Percentiles rank a stretch among this genome's conserved stretches.
phyloP scores from a whole-genome alignment of 2,329 filamentous ascomycete species.

The Hirsutella minnesotensis region DNA sequence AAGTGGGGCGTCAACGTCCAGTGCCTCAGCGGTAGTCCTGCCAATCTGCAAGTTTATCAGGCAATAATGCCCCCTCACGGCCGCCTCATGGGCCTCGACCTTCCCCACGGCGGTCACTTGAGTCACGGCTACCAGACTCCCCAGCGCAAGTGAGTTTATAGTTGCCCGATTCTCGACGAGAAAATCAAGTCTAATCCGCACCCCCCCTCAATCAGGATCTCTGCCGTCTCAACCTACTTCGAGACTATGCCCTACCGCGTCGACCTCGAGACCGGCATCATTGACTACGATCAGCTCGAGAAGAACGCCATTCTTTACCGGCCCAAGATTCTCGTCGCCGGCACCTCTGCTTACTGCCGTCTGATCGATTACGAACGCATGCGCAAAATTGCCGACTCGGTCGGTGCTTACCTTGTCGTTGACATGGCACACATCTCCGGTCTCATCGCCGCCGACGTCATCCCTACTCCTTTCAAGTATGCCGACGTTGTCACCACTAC shows the following conservation, averaged over 20 bases:
- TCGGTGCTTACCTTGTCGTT: slow-evolving; percentile 88
- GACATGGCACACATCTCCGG: slow-evolving; percentile 99
- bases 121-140: slow-evolving; percentile 97
- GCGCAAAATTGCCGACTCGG: slow-evolving; percentile 87
- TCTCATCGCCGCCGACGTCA: slow-evolving; percentile 83
- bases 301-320: slow-evolving; percentile 86
- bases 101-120: slow-evolving; percentile 89
- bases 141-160: slow-evolving; percentile 62
- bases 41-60: slow-evolving; percentile 97
- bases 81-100: slow-evolving; percentile 90
- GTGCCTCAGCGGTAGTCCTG: slow-evolving; percentile 81
- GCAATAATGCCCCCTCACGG: slow-evolving; percentile 93
- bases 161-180: neutral
- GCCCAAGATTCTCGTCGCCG: slow-evolving; percentile 90
- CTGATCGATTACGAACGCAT: slow-evolving; percentile 95
- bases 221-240: slow-evolving; percentile 96
- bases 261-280: slow-evolving; percentile 80
- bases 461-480: slow-evolving; percentile 83
- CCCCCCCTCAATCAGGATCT: too few relatives aligned
- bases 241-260: slow-evolving; percentile 97
- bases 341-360: slow-evolving; percentile 96
- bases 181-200: too few relatives aligned
- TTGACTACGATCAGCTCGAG: slow-evolving; percentile 90
- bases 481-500: slow-evolving; percentile 97
- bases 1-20: slow-evolving; percentile 99